phyloP scores from a whole-genome alignment of 176 grass and related monocot species.

The sorghum (Sorghum bicolor) region Sorghum_bicolor_NCBIv3 NC_012871.2:17041001-17041500 shows the following conservation, averaged over 20 bases:
- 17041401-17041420: too few relatives aligned
- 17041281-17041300: constrained; percentile 20
- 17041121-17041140: background rate
- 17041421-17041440: too few relatives aligned
- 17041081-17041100: background rate
- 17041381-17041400: too few relatives aligned
- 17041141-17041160: background rate
- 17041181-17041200: background rate
- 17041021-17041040: constrained; percentile 1
- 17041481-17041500: too few relatives aligned
- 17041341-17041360: too few relatives aligned
- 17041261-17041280: background rate
- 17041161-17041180: background rate
- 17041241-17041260: background rate
- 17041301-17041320: background rate
- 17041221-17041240: background rate
- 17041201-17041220: background rate
- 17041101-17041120: background rate
- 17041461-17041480: too few relatives aligned
- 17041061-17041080: background rate
- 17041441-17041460: too few relatives aligned
- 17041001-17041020: background rate
- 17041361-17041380: too few relatives aligned
- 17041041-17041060: background rate
- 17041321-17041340: too few relatives aligned